Conservation (phyloP, 2,329 filamentous ascomycete genomes). For the Laburnicola sp. region DNA sequence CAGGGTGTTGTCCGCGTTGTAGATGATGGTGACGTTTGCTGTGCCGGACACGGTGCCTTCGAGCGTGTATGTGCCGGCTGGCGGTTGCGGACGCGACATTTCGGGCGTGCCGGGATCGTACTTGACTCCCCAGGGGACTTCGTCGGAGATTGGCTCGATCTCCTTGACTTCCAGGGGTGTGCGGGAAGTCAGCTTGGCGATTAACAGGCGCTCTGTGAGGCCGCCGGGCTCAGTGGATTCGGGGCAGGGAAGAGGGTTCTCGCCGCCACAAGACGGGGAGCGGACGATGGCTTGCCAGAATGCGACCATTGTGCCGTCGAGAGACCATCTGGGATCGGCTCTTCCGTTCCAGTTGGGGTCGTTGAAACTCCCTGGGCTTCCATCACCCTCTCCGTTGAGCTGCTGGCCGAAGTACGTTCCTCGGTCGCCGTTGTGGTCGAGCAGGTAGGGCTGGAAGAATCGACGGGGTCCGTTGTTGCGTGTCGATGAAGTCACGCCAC, state of each 20-base stretch:
- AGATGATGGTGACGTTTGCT: constrained; percentile 20
- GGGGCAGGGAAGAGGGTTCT: constrained; percentile 49
- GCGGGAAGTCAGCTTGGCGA: constrained; percentile 46
- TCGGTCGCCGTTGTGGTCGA: constrained; percentile 52
- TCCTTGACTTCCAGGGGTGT: constrained; percentile 23
- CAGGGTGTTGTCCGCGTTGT: neutral
- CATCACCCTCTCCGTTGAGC: constrained; percentile 44
- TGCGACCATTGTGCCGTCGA: constrained; percentile 49
- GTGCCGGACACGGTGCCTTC: constrained; percentile 14
- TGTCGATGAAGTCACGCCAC: constrained; percentile 39
- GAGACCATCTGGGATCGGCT: constrained; percentile 51
- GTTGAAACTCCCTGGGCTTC: constrained; percentile 31
- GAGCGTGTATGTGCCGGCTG: constrained; percentile 17
- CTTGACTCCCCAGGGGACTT: constrained; percentile 42
- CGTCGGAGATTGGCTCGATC: constrained; percentile 32
- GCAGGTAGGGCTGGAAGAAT: constrained; percentile 53
- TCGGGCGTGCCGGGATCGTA: constrained; percentile 27
- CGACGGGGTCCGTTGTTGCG: constrained; percentile 53
- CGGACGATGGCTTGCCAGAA: constrained; percentile 49
- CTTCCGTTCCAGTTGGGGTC: constrained; percentile 55
- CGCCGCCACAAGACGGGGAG: constrained; percentile 49
- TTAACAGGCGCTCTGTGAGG: constrained; percentile 48
- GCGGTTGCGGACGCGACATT: neutral
- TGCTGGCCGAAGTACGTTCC: constrained; percentile 51
- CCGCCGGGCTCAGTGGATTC: constrained; percentile 46